phyloP scores from a whole-genome alignment of 1,284 basidiomycete genomes.

The Grifola frondosa region DNA sequence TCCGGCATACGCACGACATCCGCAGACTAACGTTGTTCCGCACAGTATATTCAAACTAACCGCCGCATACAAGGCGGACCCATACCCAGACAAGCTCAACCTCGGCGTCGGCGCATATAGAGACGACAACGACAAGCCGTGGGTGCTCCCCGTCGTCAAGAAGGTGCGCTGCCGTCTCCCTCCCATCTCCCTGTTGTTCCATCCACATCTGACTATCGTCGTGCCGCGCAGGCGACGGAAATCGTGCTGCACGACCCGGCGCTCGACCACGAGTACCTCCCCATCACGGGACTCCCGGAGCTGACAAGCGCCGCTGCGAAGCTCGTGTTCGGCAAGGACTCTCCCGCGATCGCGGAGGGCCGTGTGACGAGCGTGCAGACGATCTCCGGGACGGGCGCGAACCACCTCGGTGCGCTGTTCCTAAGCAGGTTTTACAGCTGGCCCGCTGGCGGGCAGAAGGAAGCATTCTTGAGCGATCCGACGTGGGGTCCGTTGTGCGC shows the following conservation, averaged over 20 bases:
- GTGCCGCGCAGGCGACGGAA: slow-evolving; percentile 65
- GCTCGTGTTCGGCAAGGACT: slow-evolving; percentile 78
- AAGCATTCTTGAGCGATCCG: slow-evolving; percentile 84
- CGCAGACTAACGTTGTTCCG: slow-evolving; percentile 5
- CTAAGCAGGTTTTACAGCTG: slow-evolving; percentile 81
- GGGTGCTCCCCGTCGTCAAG: slow-evolving; percentile 90
- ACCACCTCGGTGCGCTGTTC: slow-evolving; percentile 91
- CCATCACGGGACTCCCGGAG: slow-evolving; percentile 85
- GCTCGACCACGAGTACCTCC: slow-evolving; percentile 92
- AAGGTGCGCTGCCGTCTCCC: slow-evolving; percentile 54
- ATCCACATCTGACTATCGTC: background rate
- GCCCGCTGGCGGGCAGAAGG: slow-evolving; percentile 48
- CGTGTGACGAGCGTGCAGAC: slow-evolving; percentile 83
- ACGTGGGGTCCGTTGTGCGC: slow-evolving; percentile 79
- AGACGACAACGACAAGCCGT: slow-evolving; percentile 83
- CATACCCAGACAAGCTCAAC: slow-evolving; percentile 83
- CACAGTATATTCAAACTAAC: slow-evolving; percentile 94
- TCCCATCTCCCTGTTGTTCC: background rate
- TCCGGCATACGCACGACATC: background rate
- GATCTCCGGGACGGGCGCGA: slow-evolving; percentile 94
- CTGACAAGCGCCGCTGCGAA: slow-evolving; percentile 81
- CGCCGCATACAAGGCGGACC: slow-evolving; percentile 84
- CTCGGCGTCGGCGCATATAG: slow-evolving; percentile 90
- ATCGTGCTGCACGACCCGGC: slow-evolving; percentile 69
- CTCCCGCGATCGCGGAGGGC: slow-evolving; percentile 70